These are phyloP conservation scores for Wallacemonas rigidus DNA, from an alignment of 208 protist genomes.

Conservation along the genomic window DNA sequence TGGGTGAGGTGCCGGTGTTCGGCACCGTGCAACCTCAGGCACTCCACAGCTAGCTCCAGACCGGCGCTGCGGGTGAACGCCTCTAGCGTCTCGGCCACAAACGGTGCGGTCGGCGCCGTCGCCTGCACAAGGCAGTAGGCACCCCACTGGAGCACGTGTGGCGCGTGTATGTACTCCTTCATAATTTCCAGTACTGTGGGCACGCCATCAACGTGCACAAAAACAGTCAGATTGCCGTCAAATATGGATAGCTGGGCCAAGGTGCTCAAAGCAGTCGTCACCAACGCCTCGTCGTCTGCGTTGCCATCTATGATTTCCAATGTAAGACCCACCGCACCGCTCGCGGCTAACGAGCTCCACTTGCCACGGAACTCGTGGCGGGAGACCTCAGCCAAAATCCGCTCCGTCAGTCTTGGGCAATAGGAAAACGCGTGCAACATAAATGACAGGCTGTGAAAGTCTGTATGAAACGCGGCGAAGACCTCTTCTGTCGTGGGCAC, in stretches of 20 bases:
- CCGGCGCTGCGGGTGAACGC: slow-evolving; percentile 45
- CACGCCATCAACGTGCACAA: slow-evolving; percentile 72
- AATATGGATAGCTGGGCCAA: slow-evolving; percentile 71
- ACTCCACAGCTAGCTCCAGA: slow-evolving; percentile 56
- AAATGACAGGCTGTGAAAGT: slow-evolving; percentile 62
- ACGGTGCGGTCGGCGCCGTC: slow-evolving; percentile 34
- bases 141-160: slow-evolving; percentile 73
- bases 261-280: slow-evolving; percentile 55
- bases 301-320: slow-evolving; percentile 83
- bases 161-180: slow-evolving; percentile 73
- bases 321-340: slow-evolving; percentile 69
- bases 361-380: slow-evolving; percentile 23
- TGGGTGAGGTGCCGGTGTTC: slow-evolving; percentile 37
- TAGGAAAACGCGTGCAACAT: slow-evolving; percentile 81
- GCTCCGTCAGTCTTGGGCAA: slow-evolving; percentile 46
- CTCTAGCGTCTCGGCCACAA: slow-evolving; percentile 33
- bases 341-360: slow-evolving; percentile 33
- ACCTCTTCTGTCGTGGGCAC: slow-evolving; percentile 56
- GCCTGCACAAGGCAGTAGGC: slow-evolving; percentile 58
- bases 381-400: slow-evolving; percentile 47
- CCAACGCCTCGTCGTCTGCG: slow-evolving; percentile 67
- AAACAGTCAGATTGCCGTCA: slow-evolving; percentile 52
- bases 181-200: slow-evolving; percentile 79
- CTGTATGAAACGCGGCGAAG: slow-evolving; percentile 74
- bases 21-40: slow-evolving; percentile 47